These are phyloP conservation scores for Dovyalis caffra DNA, from an alignment of 345 rosid genomes.

Conservation along the genomic window DNA sequence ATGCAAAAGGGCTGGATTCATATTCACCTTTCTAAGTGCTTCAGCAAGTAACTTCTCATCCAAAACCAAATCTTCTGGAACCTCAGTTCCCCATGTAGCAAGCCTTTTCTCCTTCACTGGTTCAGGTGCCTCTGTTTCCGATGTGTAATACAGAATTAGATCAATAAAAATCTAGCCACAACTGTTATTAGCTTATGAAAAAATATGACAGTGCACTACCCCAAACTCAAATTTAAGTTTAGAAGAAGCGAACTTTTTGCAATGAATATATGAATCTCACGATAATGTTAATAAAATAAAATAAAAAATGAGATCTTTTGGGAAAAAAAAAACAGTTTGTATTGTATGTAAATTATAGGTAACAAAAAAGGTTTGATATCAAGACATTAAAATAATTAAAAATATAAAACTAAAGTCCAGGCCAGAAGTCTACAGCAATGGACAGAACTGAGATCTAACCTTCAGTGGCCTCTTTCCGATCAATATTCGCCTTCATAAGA, in stretches of 20 bases:
- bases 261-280: background rate
- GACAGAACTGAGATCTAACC: conserved; percentile 29
- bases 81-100: conserved; percentile 82
- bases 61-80: conserved; percentile 60
- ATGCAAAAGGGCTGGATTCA: background rate
- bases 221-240: background rate
- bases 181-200: background rate
- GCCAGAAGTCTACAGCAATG: background rate
- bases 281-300: background rate
- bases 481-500: conserved; percentile 68
- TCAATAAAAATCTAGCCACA: background rate
- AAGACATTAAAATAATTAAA: background rate
- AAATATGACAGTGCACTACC: background rate
- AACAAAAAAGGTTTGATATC: no score
- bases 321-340: no score
- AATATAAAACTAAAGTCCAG: no score
- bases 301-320: background rate
- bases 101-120: conserved; percentile 60
- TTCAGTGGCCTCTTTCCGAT: conserved; percentile 48
- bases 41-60: conserved; percentile 56
- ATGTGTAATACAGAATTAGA: background rate
- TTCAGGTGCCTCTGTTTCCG: conserved; percentile 32
- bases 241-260: background rate
- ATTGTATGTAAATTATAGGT: no score
- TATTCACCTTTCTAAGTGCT: conserved; percentile 61